These are phyloP conservation scores for Phytophthora aleatoria DNA, from an alignment of 352 stramenopile species.

Conservation along the genomic window DNA sequence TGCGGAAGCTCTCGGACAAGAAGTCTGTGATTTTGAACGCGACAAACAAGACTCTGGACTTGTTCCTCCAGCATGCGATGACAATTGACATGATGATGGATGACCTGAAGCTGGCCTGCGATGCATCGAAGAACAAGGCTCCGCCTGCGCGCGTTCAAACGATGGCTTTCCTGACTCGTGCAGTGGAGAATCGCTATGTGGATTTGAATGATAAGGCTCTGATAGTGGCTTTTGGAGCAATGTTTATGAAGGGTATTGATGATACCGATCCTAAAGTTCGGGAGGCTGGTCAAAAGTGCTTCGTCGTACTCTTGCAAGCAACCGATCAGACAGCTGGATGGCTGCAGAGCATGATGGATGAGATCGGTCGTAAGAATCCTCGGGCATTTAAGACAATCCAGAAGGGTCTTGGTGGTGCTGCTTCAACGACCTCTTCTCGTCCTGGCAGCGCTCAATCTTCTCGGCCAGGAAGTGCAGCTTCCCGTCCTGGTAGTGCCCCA, in stretches of 20 bases:
- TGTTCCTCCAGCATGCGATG: constrained; percentile 83
- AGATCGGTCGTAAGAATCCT: constrained; percentile 71
- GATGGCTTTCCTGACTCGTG: constrained; percentile 69
- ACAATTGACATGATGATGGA: constrained; percentile 90
- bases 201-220: constrained; percentile 65
- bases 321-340: constrained; percentile 54
- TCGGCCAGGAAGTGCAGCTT: constrained; percentile 29
- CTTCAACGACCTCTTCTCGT: constrained; percentile 37
- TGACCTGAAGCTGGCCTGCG: constrained; percentile 71
- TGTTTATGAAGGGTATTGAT: constrained; percentile 71
- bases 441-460: constrained; percentile 39
- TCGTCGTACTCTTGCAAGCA: constrained; percentile 62
- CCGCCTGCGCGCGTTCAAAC: constrained; percentile 79
- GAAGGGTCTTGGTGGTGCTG: constrained; percentile 40
- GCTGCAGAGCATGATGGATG: constrained; percentile 65
- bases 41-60: constrained; percentile 83
- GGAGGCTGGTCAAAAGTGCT: constrained; percentile 73
- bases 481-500: constrained; percentile 33
- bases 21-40: constrained; percentile 83
- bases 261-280: constrained; percentile 83
- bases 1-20: constrained; percentile 89
- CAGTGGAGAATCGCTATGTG: constrained; percentile 72
- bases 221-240: constrained; percentile 63
- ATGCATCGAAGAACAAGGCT: constrained; percentile 84
- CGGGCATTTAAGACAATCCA: constrained; percentile 76